phyloP scores from a whole-genome alignment of 257 asterid species.

The Knoxia roxburghii region DNA sequence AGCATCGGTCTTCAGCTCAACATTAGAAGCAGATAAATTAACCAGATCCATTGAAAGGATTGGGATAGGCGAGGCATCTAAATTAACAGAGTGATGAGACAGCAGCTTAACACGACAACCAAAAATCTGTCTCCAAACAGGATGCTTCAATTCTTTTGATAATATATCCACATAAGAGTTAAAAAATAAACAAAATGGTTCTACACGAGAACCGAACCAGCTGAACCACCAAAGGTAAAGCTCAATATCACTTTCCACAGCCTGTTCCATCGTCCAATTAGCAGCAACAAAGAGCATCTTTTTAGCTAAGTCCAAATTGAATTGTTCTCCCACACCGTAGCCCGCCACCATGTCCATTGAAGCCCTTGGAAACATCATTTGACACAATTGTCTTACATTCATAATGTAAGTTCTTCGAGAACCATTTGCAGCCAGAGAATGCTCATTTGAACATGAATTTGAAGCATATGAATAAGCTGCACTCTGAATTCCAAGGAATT shows the following conservation, averaged over 20 bases:
- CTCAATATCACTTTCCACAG: slow-evolving; percentile 58
- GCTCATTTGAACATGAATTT: slow-evolving; percentile 23
- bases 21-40: slow-evolving; percentile 35
- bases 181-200: slow-evolving; percentile 45
- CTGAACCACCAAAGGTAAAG: slow-evolving; percentile 70
- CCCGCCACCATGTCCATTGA: slow-evolving; percentile 22
- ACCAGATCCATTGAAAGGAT: slow-evolving; percentile 49
- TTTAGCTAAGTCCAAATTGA: slow-evolving; percentile 36
- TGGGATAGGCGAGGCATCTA: slow-evolving; percentile 33
- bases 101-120: slow-evolving; percentile 36
- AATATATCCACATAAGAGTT: slow-evolving; percentile 39
- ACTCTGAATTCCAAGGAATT: slow-evolving; percentile 55
- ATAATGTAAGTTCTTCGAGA: slow-evolving; percentile 35
- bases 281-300: slow-evolving; percentile 71
- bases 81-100: slow-evolving; percentile 23
- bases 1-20: slow-evolving; percentile 28
- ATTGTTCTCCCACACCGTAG: slow-evolving; percentile 23
- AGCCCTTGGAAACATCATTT: slow-evolving; percentile 40
- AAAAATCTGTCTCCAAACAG: slow-evolving; percentile 62
- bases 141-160: slow-evolving; percentile 52
- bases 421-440: slow-evolving; percentile 25
- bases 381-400: slow-evolving; percentile 42
- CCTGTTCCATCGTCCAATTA: slow-evolving; percentile 88
- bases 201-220: slow-evolving; percentile 56
- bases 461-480: slow-evolving; percentile 32